Conservation (phyloP, 2,329 filamentous ascomycete genomes). For the Furcasterigmium furcatum region DNA sequence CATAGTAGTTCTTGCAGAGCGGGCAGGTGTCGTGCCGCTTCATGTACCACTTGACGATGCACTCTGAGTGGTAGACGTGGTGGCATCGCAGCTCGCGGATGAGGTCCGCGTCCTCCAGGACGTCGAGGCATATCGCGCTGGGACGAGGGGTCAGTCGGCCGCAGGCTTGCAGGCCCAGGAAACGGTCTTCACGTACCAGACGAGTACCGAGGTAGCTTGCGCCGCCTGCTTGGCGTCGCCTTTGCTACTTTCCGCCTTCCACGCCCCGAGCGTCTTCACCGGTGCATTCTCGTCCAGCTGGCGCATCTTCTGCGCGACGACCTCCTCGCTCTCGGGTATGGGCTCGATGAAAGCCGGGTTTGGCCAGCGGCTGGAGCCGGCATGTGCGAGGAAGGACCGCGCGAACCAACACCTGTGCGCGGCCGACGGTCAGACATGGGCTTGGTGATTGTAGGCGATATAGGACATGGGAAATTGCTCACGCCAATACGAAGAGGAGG, state of each 20-base stretch:
- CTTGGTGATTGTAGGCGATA: background rate
- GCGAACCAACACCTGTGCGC: background rate
- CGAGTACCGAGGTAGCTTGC: background rate
- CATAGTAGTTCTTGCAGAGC: slow-evolving; percentile 10
- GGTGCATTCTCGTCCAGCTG: slow-evolving; percentile 1
- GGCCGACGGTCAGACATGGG: background rate
- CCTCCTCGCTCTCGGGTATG: background rate
- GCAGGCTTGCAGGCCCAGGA: background rate
- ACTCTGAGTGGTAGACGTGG: slow-evolving; percentile 14
- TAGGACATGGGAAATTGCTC: background rate
- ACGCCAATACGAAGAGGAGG: background rate
- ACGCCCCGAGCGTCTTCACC: background rate
- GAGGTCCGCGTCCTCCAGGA: slow-evolving; percentile 8
- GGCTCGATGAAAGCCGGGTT: too few relatives aligned
- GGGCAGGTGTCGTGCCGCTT: slow-evolving; percentile 14
- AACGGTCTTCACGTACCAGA: slow-evolving; percentile 1
- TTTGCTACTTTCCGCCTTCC: background rate
- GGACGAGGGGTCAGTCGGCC: background rate
- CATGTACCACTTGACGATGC: slow-evolving; percentile 13
- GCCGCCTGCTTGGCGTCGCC: background rate
- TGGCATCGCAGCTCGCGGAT: slow-evolving; percentile 11
- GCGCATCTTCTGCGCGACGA: background rate
- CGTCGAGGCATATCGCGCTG: slow-evolving; percentile 16
- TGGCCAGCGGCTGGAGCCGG: too few relatives aligned
- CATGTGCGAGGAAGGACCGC: background rate